phyloP scores from a whole-genome alignment of 352 stramenopile species.

The Pythium volutum region DNA sequence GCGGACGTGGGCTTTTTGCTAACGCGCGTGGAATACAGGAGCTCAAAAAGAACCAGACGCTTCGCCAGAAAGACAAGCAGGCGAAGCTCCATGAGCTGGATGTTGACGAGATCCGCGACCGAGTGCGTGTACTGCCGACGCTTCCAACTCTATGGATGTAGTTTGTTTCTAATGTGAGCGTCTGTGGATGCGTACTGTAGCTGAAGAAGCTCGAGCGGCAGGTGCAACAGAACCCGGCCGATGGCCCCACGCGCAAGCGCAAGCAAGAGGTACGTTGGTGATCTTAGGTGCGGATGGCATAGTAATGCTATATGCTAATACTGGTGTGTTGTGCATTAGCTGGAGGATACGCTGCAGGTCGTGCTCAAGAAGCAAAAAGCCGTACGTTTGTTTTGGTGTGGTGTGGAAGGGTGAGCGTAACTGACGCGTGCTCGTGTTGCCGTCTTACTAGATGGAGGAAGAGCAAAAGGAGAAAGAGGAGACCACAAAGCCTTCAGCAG shows the following conservation, averaged over 20 bases:
- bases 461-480: constrained; percentile 40
- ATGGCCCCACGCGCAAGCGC: constrained; percentile 64
- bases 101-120: constrained; percentile 42
- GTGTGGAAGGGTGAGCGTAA: neutral
- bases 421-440: neutral
- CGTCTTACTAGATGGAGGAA: constrained; percentile 33
- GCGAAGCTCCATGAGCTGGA: constrained; percentile 60
- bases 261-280: constrained; percentile 49
- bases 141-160: neutral
- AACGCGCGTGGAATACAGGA: constrained; percentile 40
- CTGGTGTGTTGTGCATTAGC: constrained; percentile 20
- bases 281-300: neutral
- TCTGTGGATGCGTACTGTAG: constrained; percentile 14
- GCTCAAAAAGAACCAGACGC: constrained; percentile 67
- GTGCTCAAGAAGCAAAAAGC: constrained; percentile 74
- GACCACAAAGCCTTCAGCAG: constrained; percentile 28
- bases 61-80: constrained; percentile 61
- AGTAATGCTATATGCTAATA: neutral
- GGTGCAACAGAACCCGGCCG: constrained; percentile 51
- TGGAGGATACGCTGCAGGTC: constrained; percentile 63
- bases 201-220: constrained; percentile 67
- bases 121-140: constrained; percentile 21
- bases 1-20: neutral
- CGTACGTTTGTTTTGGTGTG: constrained; percentile 15
- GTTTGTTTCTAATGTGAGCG: neutral